Base-by-base conservation (phyloP, 2,329 filamentous ascomycete species). In the Paraphaeosphaeria minitans region DNA sequence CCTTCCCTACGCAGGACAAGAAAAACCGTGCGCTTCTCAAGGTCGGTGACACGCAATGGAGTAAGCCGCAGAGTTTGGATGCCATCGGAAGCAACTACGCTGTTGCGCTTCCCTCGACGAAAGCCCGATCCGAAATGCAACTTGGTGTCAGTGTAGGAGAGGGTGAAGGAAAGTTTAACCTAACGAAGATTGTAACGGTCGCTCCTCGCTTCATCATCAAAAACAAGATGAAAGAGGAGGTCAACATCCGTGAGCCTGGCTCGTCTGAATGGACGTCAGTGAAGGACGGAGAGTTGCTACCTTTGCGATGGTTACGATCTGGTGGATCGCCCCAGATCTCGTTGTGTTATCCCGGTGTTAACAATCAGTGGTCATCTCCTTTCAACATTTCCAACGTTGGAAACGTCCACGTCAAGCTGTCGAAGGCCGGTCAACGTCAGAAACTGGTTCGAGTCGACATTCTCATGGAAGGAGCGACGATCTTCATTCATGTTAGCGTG, bases 371-470 rank as follows among this genome's bases (percentile, higher is more conserved):
- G 95, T 96, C 94, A 0, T 95, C 95, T 13, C 93, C 95, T 0
- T 97, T 99, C 82, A 97, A 96, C 73, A 97, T 99, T 70, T 93
- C 93, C 0, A 95, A 98, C 71, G 84, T 98, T 45, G 95, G 95
- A 21, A 96, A 90, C 14, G 89, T 92, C 0, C 92, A 99, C 74
- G 86, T 99, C 76, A 99, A 99, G 79, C 85, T 99, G 58, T 91
- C 94, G 21, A 96, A 93, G 77, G 87, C 90, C 43, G 92, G 93
- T 14, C 92, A 97, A 77, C 87, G 93, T 41, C 96, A 99, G 75
- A 89, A 89, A 63, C 85, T 99, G 10, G 86, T 98, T 49, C 87
- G 94, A 52, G 85, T 96, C 13, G 95, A 99, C 73, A 86, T 97
- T 45, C 82, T 99, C 47, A 89, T 97, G 84, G 96, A 99, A 75